Conservation (phyloP, 2,329 filamentous ascomycete genomes). For the Fusarium illudens region DNA sequence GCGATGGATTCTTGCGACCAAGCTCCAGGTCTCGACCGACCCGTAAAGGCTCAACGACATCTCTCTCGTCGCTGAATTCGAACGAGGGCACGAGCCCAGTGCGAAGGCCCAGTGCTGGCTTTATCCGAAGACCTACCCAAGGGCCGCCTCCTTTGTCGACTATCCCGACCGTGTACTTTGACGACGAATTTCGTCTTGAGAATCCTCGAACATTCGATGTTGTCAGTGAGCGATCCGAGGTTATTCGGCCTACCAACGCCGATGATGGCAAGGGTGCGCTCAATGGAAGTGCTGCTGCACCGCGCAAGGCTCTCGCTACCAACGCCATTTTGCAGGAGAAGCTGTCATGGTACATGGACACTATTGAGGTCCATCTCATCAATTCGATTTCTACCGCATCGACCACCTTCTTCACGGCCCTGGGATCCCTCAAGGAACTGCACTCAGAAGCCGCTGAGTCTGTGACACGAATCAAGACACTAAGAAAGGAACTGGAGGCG, state of each 20-base stretch:
- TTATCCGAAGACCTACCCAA: conserved; percentile 68
- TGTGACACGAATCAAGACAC: conserved; percentile 81
- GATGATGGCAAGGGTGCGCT: conserved; percentile 62
- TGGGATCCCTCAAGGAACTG: conserved; percentile 88
- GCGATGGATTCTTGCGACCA: conserved; percentile 59
- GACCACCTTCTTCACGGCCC: conserved; percentile 92
- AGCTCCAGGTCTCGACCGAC: conserved; percentile 39
- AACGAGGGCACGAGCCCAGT: conserved; percentile 55
- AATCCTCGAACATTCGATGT: conserved; percentile 97
- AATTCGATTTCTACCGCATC: conserved; percentile 96
- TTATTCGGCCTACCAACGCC: conserved; percentile 75
- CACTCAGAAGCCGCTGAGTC: conserved; percentile 93
- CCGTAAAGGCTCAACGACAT: conserved; percentile 52
- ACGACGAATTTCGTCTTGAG: conserved; percentile 92
- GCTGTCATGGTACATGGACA: conserved; percentile 99
- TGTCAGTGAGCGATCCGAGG: conserved; percentile 93
- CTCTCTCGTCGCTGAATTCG: conserved; percentile 60
- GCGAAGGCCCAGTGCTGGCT: conserved; percentile 57
- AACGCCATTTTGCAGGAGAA: conserved; percentile 99
- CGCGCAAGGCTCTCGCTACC: conserved; percentile 88
- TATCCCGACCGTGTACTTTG: conserved; percentile 92
- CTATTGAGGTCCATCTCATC: conserved; percentile 95
- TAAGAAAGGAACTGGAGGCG: conserved; percentile 80
- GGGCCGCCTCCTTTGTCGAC: conserved; percentile 88
- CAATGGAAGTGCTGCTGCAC: conserved; percentile 65